phyloP scores from a whole-genome alignment of 2,329 filamentous ascomycete species.

The Cladophialophora exuberans region DNA sequence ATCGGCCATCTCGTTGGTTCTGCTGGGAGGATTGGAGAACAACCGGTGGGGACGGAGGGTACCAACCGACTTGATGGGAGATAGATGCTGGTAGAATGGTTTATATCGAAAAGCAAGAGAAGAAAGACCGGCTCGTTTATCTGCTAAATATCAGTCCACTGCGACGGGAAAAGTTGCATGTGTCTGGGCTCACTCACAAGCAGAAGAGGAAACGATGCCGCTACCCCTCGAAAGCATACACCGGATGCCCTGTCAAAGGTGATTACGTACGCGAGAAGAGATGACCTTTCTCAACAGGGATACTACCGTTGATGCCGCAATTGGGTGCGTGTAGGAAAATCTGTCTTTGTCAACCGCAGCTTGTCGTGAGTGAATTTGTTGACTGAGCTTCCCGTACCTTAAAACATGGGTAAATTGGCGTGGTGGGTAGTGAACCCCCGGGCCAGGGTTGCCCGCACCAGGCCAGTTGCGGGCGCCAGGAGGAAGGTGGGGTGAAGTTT shows the following conservation, averaged over 20 bases:
- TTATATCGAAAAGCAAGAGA: background rate
- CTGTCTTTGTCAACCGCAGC: no score
- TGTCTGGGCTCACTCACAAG: slow-evolving; percentile 18
- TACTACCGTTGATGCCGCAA: slow-evolving; percentile 7
- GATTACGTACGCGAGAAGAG: slow-evolving; percentile 26
- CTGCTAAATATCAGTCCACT: slow-evolving; percentile 12
- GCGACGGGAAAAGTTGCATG: background rate
- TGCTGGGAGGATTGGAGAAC: slow-evolving; percentile 3
- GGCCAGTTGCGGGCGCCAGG: background rate
- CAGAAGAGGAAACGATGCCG: slow-evolving; percentile 2
- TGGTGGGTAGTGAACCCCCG: no score
- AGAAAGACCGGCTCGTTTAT: slow-evolving; percentile 5
- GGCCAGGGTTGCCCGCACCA: no score
- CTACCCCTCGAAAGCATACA: slow-evolving; percentile 17
- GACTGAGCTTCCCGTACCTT: slow-evolving; percentile 1
- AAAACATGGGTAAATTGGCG: no score
- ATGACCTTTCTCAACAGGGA: slow-evolving; percentile 22
- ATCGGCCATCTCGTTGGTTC: slow-evolving; percentile 21
- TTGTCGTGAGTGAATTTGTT: background rate
- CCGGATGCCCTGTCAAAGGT: slow-evolving; percentile 6
- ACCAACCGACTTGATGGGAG: background rate
- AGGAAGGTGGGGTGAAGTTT: background rate
- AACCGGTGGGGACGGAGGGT: background rate
- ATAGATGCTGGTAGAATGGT: background rate
- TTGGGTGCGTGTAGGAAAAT: slow-evolving; percentile 1